Evolutionary conservation across 208 protist species (phyloP), one percentile per base, ranked within the genome.

Genomic region (Crithidia fasciculata): DNA sequence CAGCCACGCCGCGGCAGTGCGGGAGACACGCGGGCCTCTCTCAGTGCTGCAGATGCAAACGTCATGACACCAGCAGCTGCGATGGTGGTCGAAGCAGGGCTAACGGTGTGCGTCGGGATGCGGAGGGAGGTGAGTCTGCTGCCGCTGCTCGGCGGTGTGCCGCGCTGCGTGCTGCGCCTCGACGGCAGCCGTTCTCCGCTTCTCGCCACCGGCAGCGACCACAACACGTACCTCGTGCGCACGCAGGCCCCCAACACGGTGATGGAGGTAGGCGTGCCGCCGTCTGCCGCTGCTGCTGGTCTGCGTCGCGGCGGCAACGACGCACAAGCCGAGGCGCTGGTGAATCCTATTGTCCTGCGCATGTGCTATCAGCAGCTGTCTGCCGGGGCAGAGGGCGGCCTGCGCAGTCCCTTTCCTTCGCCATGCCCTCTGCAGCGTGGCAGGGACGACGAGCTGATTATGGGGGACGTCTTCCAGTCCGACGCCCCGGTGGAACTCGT

Each of bases 71-170:
- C 45, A 10, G 3, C 44, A 2, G 45, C 56, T 13, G 53, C 28
- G 28, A 28, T 28, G 28, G 28, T 53, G 40, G 77, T 73, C 15
- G 71, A 82, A 60, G 77, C 65, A 18, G 77, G 77, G 3, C 60
- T 76, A 62, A 86, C 82, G n/a, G 82, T 85, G 19, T 95, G 90
- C 56, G 75, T 95, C 40, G 85, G 90, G 5, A 88, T 91, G 82
- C 79, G 84, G 2, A 78, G 80, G 6, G 87, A 88, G 61, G 91
- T 89, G 74, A 82, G 79, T 59, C 58, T 95, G 36, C 65, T 95
- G 28, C 87, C 81, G 3, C 80, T 92, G 45, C 53, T 69, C 0
- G 81, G 85, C 45, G 90, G 90, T n/a, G 78, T 80, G 36, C 80
- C 86, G 13, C 82, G 80, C 57, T 77, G 84, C 65, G 69, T 95